Base-by-base conservation (phyloP, 2,329 filamentous ascomycete genomes). In the Dothideomycetidae sp. region DNA sequence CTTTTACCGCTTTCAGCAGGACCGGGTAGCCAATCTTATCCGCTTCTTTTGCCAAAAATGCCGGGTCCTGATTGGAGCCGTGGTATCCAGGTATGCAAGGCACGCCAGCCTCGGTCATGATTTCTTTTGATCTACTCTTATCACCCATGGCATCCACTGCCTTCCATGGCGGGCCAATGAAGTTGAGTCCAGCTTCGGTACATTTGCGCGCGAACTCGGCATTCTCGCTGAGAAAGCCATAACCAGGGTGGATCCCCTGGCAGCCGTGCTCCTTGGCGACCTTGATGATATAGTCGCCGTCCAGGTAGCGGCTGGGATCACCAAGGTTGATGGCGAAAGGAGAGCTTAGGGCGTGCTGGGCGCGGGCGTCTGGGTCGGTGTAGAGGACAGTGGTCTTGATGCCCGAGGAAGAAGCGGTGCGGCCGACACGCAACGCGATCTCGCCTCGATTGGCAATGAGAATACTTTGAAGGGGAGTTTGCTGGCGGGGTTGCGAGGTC, bases 31-130 rank as follows among this genome's bases (percentile, higher is more conserved):
- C 71, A 48, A 81, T 78, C 46, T 81, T 74, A 48, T 71, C 72
- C 5, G 90, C 88, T 54, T 88, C 75, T 7, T 66, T 62, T 39
- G 83, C 69, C 17, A 80, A 62, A 42, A 68, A 65, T 5, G 60
- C 54, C 1, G 70, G 63, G 33, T 79, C 74, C 61, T 98, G 90
- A 36, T 93, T 82, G 1, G 68, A 52, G 12, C 90, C 90, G 55
- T 96, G 90, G 52, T 98, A 98, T 1, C 90, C 90, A 0, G 90
- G 90, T 33, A 98, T 90, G 52, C 90, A 96, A 3, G 86, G 86
- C 3, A 98, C 90, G 5, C 85, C 84, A n/a, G 90, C 88, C 3
- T 75, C 75, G 21, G 74, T 84, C 90, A 98, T 96, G 53, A 98
- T 94, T 55, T 93, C 81, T 59, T 98, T 98, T 36, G 82, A 90